These are phyloP conservation scores for Populus hybrid DNA, from an alignment of 441 rosid species.

Conservation along the genomic window DNA sequence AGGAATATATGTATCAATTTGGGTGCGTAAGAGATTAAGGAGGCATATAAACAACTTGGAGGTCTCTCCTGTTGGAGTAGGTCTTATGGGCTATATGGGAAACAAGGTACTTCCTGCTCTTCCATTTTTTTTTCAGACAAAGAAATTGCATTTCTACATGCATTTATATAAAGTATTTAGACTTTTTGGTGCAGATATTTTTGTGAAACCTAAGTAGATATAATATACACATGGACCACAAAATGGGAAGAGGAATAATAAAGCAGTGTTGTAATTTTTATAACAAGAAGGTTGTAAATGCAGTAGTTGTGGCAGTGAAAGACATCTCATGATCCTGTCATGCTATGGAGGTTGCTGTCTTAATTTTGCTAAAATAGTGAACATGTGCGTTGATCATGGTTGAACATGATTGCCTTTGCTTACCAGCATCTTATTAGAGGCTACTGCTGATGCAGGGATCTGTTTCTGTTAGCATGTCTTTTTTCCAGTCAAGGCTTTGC, in stretches of 20 bases:
- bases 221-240: not conserved
- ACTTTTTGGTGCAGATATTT: not conserved
- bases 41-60: slow-evolving; percentile 79
- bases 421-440: slow-evolving; percentile 18
- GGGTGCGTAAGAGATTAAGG: slow-evolving; percentile 87
- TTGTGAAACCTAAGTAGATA: not conserved
- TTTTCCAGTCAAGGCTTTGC: slow-evolving; percentile 90
- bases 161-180: not conserved
- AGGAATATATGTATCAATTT: slow-evolving; percentile 86
- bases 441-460: slow-evolving; percentile 73
- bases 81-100: slow-evolving; percentile 99
- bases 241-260: not conserved
- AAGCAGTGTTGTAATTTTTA: not conserved
- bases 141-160: not conserved
- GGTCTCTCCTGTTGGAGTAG: slow-evolving; percentile 97
- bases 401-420: slow-evolving; percentile 4
- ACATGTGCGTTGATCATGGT: not conserved
- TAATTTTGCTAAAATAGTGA: not conserved
- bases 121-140: slow-evolving; percentile 9
- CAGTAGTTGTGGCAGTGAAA: not conserved
- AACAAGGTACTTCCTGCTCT: slow-evolving; percentile 68
- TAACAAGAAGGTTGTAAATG: not conserved
- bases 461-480: slow-evolving; percentile 90
- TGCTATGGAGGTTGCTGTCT: not conserved
- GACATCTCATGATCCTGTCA: not conserved